Percentiles rank a stretch among this genome's conserved stretches.
Conservation (phyloP, 2,329 filamentous ascomycete genomes). For the Pseudovirgaria hyperparasitica region DNA sequence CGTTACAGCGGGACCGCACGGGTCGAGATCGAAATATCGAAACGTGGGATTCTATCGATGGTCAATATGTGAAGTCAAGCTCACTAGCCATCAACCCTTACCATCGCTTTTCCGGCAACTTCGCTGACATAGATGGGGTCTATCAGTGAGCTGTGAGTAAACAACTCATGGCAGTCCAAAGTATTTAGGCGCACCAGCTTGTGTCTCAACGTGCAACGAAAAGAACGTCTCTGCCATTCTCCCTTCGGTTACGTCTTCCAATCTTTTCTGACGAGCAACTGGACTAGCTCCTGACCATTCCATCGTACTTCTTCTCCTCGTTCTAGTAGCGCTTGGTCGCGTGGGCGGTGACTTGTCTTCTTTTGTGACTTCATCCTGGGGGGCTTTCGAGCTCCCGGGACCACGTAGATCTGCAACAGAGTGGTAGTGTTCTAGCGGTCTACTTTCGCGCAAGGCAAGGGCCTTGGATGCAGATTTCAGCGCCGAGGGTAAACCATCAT, state of each 20-base stretch:
- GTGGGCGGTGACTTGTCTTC: conserved; percentile 8
- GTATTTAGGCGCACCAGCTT: conserved; percentile 25
- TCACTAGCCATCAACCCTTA: neutral
- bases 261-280: conserved; percentile 53
- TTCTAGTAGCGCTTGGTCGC: conserved; percentile 23
- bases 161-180: conserved; percentile 4
- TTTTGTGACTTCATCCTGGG: conserved; percentile 10
- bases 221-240: conserved; percentile 83
- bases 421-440: conserved; percentile 41
- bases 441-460: conserved; percentile 37
- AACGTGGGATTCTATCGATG: conserved; percentile 65
- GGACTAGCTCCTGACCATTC: conserved; percentile 51
- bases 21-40: conserved; percentile 64
- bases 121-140: conserved; percentile 89
- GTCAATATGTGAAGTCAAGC: conserved; percentile 1
- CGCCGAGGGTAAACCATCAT: conserved; percentile 56
- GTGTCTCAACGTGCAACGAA: conserved; percentile 57
- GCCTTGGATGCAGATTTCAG: conserved; percentile 57
- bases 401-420: conserved; percentile 44
- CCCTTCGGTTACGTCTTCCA: conserved; percentile 59
- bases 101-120: conserved; percentile 59
- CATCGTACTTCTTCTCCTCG: conserved; percentile 45
- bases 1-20: conserved; percentile 49
- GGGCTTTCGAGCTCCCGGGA: conserved; percentile 19
- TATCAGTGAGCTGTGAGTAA: conserved; percentile 6